phyloP scores from a whole-genome alignment of 2,329 filamentous ascomycete species.

The Ploettnerulaceae sp. region DNA sequence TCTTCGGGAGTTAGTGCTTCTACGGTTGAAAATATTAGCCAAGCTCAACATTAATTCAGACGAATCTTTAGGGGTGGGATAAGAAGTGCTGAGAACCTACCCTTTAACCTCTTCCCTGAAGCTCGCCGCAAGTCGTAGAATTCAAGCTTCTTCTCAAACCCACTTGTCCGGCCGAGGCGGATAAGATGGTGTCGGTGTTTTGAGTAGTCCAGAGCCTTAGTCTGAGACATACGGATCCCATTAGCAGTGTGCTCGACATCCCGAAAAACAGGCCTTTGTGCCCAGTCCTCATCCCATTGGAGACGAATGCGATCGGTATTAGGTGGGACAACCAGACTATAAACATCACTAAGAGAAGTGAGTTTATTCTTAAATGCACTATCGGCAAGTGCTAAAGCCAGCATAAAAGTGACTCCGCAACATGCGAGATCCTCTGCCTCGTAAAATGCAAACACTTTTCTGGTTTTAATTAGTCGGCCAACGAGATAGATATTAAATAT shows the following conservation, averaged over 20 bases:
- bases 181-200: slow-evolving; percentile 37
- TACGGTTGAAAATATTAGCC: too few species aligned
- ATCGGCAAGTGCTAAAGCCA: slow-evolving; percentile 28
- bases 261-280: slow-evolving; percentile 24
- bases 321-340: slow-evolving; percentile 24
- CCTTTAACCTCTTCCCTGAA: slow-evolving; percentile 28
- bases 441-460: slow-evolving; percentile 28
- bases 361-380: slow-evolving; percentile 26
- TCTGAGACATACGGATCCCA: slow-evolving; percentile 22
- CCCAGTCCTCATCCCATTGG: slow-evolving; percentile 24
- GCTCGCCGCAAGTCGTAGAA: slow-evolving; percentile 27
- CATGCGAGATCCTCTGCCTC: slow-evolving; percentile 23
- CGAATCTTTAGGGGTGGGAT: neutral
- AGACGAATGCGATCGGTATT: slow-evolving; percentile 22
- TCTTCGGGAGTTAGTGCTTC: slow-evolving; percentile 24
- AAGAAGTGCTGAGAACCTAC: slow-evolving; percentile 18
- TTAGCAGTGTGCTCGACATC: slow-evolving; percentile 19
- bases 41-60: slow-evolving; percentile 12
- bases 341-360: slow-evolving; percentile 24
- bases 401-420: slow-evolving; percentile 22
- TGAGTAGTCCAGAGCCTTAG: slow-evolving; percentile 36
- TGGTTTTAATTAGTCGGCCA: slow-evolving; percentile 10
- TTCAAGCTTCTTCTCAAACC: slow-evolving; percentile 26
- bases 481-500: slow-evolving; percentile 5
- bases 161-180: slow-evolving; percentile 33